Percentiles rank a stretch among this genome's conserved stretches.
phyloP scores from a whole-genome alignment of 176 grass and related monocot genomes.

The Ensete ventricosum region DNA sequence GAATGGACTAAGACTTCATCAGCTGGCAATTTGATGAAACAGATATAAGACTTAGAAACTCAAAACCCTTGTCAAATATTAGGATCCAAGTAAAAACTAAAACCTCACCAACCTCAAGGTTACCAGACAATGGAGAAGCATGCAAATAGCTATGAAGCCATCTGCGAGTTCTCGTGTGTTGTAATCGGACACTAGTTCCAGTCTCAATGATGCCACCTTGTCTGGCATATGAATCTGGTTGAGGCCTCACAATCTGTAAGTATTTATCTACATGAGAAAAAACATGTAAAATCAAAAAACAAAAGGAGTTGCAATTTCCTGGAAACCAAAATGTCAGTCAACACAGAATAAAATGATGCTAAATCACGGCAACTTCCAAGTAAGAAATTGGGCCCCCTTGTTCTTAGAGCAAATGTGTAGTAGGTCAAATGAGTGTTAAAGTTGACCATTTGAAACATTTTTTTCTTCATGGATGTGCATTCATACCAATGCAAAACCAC shows the following conservation, averaged over 20 bases:
- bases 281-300: too few species aligned
- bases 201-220: constrained; percentile 54
- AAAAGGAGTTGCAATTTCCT: not conserved
- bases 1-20: not conserved
- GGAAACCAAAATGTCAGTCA: not conserved
- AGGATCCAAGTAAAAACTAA: constrained; percentile 12
- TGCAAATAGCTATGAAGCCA: constrained; percentile 74
- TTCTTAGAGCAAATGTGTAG: too few species aligned
- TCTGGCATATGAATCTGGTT: constrained; percentile 42
- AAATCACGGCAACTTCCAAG: too few species aligned
- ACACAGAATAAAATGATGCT: not conserved
- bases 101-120: constrained; percentile 56
- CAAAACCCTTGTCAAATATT: not conserved
- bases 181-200: constrained; percentile 46
- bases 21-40: not conserved
- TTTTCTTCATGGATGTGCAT: too few species aligned
- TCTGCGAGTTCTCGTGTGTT: constrained; percentile 58
- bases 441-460: too few species aligned
- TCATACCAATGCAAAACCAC: too few species aligned
- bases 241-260: constrained; percentile 40
- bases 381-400: too few species aligned
- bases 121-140: constrained; percentile 65
- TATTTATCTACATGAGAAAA: not conserved
- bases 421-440: too few species aligned
- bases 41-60: not conserved